Evolutionary conservation across 768 basidiomycete species (phyloP), one percentile per base, ranked within the genome.

Genomic region (Amanita rubescens): DNA sequence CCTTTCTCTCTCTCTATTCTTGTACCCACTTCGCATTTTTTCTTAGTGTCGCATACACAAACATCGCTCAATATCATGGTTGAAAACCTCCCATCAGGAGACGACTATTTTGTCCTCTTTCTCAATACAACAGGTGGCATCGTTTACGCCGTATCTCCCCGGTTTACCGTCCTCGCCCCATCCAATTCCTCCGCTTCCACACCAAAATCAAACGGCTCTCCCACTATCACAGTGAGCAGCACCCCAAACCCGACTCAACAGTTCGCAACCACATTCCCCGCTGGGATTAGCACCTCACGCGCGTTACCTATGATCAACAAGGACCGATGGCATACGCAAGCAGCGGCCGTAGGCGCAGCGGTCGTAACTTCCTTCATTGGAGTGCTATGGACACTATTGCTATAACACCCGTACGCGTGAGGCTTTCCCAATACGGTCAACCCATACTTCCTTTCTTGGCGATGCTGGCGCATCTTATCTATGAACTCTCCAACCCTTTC

Each of bases 31-130:
- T 34, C 14, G 5, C n/a, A 17, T 20, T 8, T n/a, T 14, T 17
- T 12, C 17, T n/a, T 33, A 53, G 52, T 53, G 12, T 38, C 43
- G 41, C 5, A 30, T 15, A 17, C 12, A 19, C 52, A 46, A 27
- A 45, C 56, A 12, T 65, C 73, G 2, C 63, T 91, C 56, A 90
- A 90, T 58, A 67, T 91, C 51, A 64, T 74, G 54, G 62, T 90
- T 1, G 70, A 82, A 63, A 77, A 84, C 62, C 71, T 89, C 15
- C 87, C 87, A 0, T 53, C 75, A 2, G 88, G 73, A 49, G 78
- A 89, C 67, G 89, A 91, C 71, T 91, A 90, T 67, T 90, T 82
- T 66, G 66, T 90, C 37, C 63, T 89, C 51, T 86, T 88, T 71
- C 66, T 88, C 54, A 87, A 91, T 69, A 79, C 81, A 4, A 85